Evolutionary conservation across 164 flowering plant species (phyloP).

Genomic region (Saururus chinensis): DNA sequence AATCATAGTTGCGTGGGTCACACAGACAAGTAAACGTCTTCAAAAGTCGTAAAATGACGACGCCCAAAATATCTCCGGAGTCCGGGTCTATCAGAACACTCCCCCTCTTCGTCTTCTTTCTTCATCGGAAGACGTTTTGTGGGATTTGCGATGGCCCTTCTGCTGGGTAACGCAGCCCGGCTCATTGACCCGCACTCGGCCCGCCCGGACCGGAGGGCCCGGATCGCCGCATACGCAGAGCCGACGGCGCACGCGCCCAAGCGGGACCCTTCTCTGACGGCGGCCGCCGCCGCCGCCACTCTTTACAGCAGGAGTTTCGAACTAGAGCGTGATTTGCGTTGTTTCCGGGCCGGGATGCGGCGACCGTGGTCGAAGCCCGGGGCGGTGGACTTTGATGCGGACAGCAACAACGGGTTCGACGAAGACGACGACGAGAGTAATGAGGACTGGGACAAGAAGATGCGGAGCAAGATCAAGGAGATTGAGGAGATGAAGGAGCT

Average conservation of each 20-base stretch:
- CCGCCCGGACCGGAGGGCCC: slow-evolving; percentile 26
- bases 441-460: slow-evolving; percentile 55
- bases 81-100: no score
- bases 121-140: not conserved
- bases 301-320: no score
- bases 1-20: no score
- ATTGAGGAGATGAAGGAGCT: slow-evolving; percentile 78
- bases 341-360: slow-evolving; percentile 19
- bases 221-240: slow-evolving; percentile 23
- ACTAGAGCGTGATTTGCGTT: slow-evolving; percentile 30
- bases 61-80: no score
- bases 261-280: slow-evolving; percentile 5
- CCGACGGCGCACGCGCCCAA: slow-evolving; percentile 21
- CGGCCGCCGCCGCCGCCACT: no score
- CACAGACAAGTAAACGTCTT: no score
- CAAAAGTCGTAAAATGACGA: no score
- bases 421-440: slow-evolving; percentile 19
- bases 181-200: not conserved
- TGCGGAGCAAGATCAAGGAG: slow-evolving; percentile 76
- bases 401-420: slow-evolving; percentile 27
- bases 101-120: not conserved
- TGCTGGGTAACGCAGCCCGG: not conserved
- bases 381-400: slow-evolving; percentile 48
- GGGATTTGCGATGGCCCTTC: not conserved
- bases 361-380: slow-evolving; percentile 33